Conservation (phyloP, 306 rosid genomes). For the Rosa lucieae region DNA sequence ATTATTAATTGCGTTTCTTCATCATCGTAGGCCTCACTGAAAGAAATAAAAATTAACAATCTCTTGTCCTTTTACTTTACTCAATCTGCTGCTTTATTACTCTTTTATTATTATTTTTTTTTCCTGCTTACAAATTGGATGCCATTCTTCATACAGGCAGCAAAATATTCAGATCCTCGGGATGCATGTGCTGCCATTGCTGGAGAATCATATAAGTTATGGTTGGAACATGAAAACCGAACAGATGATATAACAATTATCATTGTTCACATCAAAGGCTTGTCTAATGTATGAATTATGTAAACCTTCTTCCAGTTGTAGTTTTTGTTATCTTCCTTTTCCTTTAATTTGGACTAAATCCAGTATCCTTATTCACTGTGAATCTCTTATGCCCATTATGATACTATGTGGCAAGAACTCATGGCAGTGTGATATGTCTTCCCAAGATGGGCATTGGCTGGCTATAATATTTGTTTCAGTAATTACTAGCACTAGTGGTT, state of each 20-base stretch:
- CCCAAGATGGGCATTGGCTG: slow-evolving; percentile 5
- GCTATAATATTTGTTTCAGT: not conserved
- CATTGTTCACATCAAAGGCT: slow-evolving; percentile 84
- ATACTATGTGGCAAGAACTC: slow-evolving; percentile 4
- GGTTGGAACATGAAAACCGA: slow-evolving; percentile 88
- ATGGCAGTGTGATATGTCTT: not conserved
- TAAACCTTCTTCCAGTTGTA: slow-evolving; percentile 15
- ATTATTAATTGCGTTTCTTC: not conserved
- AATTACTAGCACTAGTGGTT: not conserved
- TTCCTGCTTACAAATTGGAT: slow-evolving; percentile 25
- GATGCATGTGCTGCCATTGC: slow-evolving; percentile 98
- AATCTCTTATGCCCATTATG: not conserved
- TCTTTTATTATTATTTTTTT: not conserved
- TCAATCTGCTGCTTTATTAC: slow-evolving; percentile 8
- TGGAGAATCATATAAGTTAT: slow-evolving; percentile 88
- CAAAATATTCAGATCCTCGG: slow-evolving; percentile 86
- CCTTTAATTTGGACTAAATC: slow-evolving; percentile 10
- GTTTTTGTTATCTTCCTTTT: not conserved
- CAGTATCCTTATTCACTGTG: slow-evolving; percentile 11
- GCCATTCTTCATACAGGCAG: slow-evolving; percentile 55
- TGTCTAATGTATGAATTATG: slow-evolving; percentile 63
- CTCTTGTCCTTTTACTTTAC: not conserved
- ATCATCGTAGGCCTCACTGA: not conserved
- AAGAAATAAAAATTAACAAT: not conserved
- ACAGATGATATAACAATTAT: slow-evolving; percentile 96